phyloP scores from a whole-genome alignment of 768 basidiomycete genomes.

The Chlorophyllum brunneum region DNA sequence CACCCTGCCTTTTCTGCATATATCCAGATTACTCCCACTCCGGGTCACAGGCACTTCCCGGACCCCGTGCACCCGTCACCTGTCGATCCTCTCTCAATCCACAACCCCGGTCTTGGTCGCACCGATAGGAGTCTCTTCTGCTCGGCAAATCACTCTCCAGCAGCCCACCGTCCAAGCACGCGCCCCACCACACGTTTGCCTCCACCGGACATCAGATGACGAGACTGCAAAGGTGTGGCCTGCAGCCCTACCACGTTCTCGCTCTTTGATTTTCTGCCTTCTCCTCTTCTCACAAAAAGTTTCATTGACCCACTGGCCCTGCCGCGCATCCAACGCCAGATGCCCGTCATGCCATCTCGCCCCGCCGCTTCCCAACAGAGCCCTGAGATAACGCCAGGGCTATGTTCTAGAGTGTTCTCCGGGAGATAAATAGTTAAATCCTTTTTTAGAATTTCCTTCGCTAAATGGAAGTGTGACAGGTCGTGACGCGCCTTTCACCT shows the following conservation, averaged over 20 bases:
- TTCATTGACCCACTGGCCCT: neutral
- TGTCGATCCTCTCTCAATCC: constrained; percentile 4
- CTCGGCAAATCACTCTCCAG: neutral
- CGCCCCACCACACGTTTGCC: constrained; percentile 29
- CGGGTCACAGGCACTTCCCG: constrained; percentile 5
- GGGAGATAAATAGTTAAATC: constrained; percentile 3
- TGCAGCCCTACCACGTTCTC: constrained; percentile 19
- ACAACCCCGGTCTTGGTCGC: constrained; percentile 12
- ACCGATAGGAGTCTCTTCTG: neutral
- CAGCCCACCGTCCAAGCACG: neutral
- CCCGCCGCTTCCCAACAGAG: too few relatives aligned
- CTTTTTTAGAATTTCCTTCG: neutral
- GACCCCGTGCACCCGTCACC: constrained; percentile 10
- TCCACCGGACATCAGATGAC: constrained; percentile 15
- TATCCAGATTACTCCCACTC: constrained; percentile 10
- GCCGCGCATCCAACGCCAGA: too few relatives aligned
- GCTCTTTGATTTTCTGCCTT: neutral
- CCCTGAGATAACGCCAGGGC: neutral
- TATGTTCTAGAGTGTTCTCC: neutral
- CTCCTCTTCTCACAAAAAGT: neutral
- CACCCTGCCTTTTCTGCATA: neutral
- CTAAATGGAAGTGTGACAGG: neutral
- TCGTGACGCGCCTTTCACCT: neutral
- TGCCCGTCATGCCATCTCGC: too few relatives aligned
- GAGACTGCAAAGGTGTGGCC: constrained; percentile 25